Evolutionary conservation across 352 stramenopile species (phyloP), one percentile per base, ranked within the genome.

Genomic region (Achlya hypogyna): DNA sequence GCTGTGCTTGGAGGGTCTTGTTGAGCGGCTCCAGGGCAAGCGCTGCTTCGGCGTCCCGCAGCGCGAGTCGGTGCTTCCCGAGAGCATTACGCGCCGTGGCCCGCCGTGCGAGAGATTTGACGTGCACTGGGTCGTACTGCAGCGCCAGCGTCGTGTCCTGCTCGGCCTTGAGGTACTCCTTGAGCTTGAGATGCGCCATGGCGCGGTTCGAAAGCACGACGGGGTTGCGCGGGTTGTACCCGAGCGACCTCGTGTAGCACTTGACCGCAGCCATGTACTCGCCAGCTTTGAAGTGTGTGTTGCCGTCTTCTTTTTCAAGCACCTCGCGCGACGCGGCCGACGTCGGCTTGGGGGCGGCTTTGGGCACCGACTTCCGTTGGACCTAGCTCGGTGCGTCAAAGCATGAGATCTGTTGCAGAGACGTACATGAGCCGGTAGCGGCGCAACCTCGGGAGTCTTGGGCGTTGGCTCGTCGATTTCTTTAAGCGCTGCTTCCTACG

Each of bases 201-300:
- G 93, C 91, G 8, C 91, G 81, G 69, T 98, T 98, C 25, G 91
- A 91, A 22, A 94, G 76, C 40, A 96, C 78, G 49, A 93, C 71
- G 0, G 77, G 75, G 45, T 93, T 93, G 10, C 74, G 74, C 4
- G 76, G 63, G 52, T 93, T 78, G 62, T 87, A 85, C 0, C 84
- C 78, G n/a, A 97, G 71, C 14, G 79, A 89, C 0, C 82, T 75
- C 22, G 91, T 96, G 72, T 98, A 98, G 71, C 78, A 91, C 58
- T 88, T 81, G 53, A 96, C 83, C 18, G 93, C 89, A 40, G 86
- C 88, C 28, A 95, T 78, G 51, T 83, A 93, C 62, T 98, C 88
- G 0, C 81, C 78, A 3, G 74, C 76, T 28, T 87, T 87, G 74
- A 97, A 98, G 69, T 91, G 88, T 31, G 86, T 87, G 69, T 98